Conservation (phyloP, 2,329 filamentous ascomycete species). For the Apiospora malaysiana region DNA sequence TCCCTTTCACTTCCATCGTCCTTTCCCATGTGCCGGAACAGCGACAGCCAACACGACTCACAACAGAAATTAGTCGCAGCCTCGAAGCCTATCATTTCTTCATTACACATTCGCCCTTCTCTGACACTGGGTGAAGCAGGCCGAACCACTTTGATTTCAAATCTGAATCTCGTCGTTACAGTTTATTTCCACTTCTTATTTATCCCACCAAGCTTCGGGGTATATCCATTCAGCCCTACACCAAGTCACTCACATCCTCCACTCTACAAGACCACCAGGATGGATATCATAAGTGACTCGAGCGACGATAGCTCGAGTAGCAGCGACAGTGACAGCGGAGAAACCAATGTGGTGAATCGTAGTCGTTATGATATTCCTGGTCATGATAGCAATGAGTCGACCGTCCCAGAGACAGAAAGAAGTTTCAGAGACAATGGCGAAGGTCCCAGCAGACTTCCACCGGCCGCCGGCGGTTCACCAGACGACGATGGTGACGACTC, state of each 20-base stretch:
- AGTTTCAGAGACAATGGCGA: not conserved
- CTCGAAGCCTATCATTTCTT: not conserved
- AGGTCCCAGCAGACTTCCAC: not conserved
- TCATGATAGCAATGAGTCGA: not conserved
- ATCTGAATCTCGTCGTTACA: not conserved
- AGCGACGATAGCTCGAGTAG: not conserved
- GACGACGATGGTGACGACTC: not conserved
- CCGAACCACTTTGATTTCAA: not conserved
- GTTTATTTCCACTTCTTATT: not conserved
- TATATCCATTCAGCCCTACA: not conserved
- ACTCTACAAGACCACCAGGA: too few relatives aligned
- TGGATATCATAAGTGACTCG: not conserved
- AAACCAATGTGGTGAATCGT: not conserved
- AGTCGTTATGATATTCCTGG: accelerated
- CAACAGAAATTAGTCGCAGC: too few relatives aligned
- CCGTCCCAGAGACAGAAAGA: not conserved
- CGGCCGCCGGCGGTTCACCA: not conserved
- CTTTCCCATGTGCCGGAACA: not conserved
- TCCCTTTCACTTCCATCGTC: not conserved
- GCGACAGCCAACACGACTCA: not conserved
- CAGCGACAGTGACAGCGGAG: not conserved
- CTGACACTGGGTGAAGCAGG: not conserved
- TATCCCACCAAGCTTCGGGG: not conserved
- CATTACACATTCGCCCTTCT: not conserved
- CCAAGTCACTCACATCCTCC: not conserved